phyloP scores from a whole-genome alignment of 441 rosid genomes.

The Pelargonium fulgidum region DNA sequence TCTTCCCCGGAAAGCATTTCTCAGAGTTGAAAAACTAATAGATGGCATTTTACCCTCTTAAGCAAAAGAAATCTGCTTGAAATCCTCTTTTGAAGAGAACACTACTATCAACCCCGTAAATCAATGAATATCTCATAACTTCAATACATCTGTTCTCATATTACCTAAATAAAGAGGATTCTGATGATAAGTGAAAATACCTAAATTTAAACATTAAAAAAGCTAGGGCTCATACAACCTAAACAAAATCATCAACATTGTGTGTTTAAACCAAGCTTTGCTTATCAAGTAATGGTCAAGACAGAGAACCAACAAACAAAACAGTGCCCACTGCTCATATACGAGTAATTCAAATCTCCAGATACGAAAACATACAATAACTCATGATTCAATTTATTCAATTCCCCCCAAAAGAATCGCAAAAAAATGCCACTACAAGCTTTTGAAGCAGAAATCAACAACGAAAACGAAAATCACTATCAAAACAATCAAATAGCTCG shows the following conservation, averaged over 20 bases:
- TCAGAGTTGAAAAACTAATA: slow-evolving; percentile 36
- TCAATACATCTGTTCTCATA: slow-evolving; percentile 12
- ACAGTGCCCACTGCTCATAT: background rate
- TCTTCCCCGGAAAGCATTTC: slow-evolving; percentile 48
- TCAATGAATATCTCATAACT: slow-evolving; percentile 51
- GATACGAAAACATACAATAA: background rate
- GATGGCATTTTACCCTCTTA: slow-evolving; percentile 61
- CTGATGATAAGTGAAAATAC: background rate
- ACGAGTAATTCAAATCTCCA: background rate
- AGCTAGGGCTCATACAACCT: background rate
- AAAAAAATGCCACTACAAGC: background rate
- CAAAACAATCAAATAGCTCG: background rate
- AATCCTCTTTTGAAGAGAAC: slow-evolving; percentile 23
- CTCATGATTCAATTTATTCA: background rate
- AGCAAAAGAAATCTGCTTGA: slow-evolving; percentile 24
- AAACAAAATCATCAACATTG: background rate
- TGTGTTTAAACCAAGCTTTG: background rate
- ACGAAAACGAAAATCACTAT: background rate
- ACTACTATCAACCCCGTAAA: slow-evolving; percentile 22
- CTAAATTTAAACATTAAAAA: background rate
- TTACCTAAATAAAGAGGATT: background rate
- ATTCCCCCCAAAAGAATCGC: background rate
- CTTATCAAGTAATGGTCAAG: background rate
- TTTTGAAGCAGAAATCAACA: background rate
- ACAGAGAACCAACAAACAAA: background rate